Conservation (phyloP, 805 yeast genomes). For the Schizosaccharomyces pombe region DNA sequence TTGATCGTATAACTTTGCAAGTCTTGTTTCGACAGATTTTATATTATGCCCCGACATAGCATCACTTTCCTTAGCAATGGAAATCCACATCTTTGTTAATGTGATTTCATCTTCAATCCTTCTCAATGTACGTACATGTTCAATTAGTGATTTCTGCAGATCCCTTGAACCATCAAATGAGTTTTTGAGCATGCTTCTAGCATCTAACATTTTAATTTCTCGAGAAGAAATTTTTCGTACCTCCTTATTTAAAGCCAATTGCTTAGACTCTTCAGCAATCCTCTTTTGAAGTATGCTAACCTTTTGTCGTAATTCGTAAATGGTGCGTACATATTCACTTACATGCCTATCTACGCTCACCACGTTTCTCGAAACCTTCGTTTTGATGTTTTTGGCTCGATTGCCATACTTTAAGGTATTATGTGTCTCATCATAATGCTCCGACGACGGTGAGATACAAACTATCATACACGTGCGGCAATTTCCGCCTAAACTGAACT, state of each 20-base stretch:
- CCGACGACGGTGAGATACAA: slow-evolving; percentile 68
- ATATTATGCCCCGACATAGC: not conserved
- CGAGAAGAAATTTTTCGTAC: not conserved
- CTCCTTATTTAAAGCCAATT: not conserved
- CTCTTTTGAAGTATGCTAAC: slow-evolving; percentile 36
- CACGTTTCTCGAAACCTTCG: slow-evolving; percentile 50
- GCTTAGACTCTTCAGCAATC: not conserved
- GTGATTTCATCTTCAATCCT: not conserved
- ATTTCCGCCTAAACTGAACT: slow-evolving; percentile 79
- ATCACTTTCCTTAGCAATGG: not conserved
- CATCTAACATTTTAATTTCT: not conserved
- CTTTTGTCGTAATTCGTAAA: slow-evolving; percentile 54
- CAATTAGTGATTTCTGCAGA: not conserved
- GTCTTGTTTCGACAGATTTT: not conserved
- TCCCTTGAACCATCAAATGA: not conserved
- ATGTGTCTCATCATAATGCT: slow-evolving; percentile 78
- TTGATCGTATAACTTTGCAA: not conserved
- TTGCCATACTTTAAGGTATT: slow-evolving; percentile 81
- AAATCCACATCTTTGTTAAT: not conserved
- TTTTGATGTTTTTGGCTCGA: slow-evolving; percentile 74
- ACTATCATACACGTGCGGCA: slow-evolving; percentile 93
- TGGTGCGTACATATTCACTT: slow-evolving; percentile 62
- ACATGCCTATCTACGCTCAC: slow-evolving; percentile 62
- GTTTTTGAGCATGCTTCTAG: not conserved
- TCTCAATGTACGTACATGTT: not conserved